A percentile compares a stretch with the other conserved stretches of the same genome.
phyloP scores from a whole-genome alignment of 129 eudicot genomes.

The Escallonia herrerae region DNA sequence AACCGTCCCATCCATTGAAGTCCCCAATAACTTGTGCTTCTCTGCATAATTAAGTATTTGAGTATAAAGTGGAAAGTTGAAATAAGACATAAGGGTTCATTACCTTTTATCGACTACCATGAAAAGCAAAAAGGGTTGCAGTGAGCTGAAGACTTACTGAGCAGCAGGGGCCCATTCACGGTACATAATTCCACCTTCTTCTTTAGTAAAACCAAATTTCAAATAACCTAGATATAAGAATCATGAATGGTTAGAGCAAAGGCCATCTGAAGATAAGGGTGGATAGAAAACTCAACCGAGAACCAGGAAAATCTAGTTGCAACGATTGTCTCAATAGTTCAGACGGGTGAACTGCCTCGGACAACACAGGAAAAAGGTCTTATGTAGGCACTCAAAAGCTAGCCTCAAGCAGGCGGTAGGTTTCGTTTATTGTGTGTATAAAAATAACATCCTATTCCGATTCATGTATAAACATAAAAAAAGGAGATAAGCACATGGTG shows the following conservation, averaged over 20 bases:
- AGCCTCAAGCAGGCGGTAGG: too few species aligned
- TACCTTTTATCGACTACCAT: background rate
- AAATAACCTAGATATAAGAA: slow-evolving; percentile 56
- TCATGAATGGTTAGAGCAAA: slow-evolving; percentile 3
- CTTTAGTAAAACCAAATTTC: slow-evolving; percentile 80
- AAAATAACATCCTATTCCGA: background rate
- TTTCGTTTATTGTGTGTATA: too few species aligned
- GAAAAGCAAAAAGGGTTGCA: slow-evolving; percentile 1
- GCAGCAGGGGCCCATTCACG: slow-evolving; percentile 99
- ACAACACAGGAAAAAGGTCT: too few species aligned
- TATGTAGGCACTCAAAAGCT: too few species aligned
- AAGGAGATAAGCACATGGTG: background rate
- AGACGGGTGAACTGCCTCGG: background rate
- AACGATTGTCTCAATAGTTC: background rate
- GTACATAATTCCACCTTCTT: slow-evolving; percentile 63
- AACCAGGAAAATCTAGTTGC: background rate
- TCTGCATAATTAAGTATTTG: slow-evolving; percentile 34
- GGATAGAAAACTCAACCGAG: background rate
- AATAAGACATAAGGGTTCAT: background rate
- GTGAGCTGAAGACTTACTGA: slow-evolving; percentile 58
- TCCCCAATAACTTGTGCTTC: slow-evolving; percentile 96
- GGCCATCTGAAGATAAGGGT: background rate
- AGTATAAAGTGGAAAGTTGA: slow-evolving; percentile 9
- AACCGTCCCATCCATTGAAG: slow-evolving; percentile 96
- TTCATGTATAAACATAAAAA: background rate